Evolutionary conservation across 2,329 filamentous ascomycete genomes (phyloP).

Genomic region (Elsinoe australis): DNA sequence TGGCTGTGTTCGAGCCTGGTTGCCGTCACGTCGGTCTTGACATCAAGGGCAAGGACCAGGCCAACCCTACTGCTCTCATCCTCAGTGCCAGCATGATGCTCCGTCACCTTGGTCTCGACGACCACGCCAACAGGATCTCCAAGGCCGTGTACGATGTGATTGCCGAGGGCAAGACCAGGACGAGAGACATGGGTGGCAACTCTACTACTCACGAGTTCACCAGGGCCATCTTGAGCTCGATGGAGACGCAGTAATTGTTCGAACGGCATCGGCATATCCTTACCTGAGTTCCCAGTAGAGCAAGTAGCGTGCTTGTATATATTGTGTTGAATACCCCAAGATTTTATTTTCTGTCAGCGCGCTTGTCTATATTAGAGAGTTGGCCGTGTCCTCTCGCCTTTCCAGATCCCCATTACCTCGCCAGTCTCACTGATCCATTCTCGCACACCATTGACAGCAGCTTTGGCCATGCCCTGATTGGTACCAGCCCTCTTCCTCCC

Average conservation of each 20-base stretch:
- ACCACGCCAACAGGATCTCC: constrained; percentile 97
- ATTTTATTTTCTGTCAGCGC: background rate
- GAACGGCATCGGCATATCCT: constrained; percentile 3
- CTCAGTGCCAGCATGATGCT: constrained; percentile 95
- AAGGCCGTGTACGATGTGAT: constrained; percentile 78
- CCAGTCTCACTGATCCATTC: constrained; percentile 59
- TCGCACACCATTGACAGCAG: constrained; percentile 51
- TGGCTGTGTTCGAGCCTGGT: constrained; percentile 96
- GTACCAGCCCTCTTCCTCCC: constrained; percentile 46
- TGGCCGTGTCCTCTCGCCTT: constrained; percentile 48
- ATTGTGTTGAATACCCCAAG: constrained; percentile 16
- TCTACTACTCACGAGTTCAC: constrained; percentile 93
- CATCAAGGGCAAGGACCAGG: constrained; percentile 99
- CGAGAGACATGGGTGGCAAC: constrained; percentile 90
- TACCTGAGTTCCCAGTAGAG: constrained; percentile 17
- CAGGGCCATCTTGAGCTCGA: constrained; percentile 84
- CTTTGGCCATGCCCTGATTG: constrained; percentile 48
- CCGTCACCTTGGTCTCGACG: constrained; percentile 91
- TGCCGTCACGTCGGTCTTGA: constrained; percentile 99
- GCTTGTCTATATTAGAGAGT: constrained; percentile 15
- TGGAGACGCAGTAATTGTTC: constrained; percentile 52
- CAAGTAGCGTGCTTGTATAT: constrained; percentile 18
- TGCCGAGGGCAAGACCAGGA: constrained; percentile 79
- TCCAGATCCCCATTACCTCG: constrained; percentile 56
- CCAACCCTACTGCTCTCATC: constrained; percentile 93